These are phyloP conservation scores for Sporothrix globosa DNA, from an alignment of 2,329 filamentous ascomycete genomes.

Conservation along the genomic window DNA sequence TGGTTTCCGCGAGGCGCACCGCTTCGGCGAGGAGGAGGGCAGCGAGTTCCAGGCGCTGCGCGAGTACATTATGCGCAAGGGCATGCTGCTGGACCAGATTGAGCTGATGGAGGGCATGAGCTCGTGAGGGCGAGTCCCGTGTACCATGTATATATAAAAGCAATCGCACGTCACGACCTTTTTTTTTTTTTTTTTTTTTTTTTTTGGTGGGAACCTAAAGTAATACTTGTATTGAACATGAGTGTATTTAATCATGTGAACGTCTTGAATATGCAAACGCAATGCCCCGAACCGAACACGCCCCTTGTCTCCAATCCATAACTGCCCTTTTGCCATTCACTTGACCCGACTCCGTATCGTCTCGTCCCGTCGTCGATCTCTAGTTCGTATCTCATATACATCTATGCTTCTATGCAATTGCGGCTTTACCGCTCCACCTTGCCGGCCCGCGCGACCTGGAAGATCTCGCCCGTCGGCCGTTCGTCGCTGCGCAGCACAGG, in stretches of 20 bases:
- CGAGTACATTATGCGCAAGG: slow-evolving; percentile 79
- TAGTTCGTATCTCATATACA: too few species aligned
- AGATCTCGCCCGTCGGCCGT: slow-evolving; percentile 69
- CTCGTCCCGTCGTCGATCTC: too few species aligned
- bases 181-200: not conserved
- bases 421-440: slow-evolving; percentile 38
- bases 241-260: not conserved
- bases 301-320: slow-evolving; percentile 5
- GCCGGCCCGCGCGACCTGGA: slow-evolving; percentile 84
- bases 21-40: slow-evolving; percentile 87
- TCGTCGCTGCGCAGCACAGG: slow-evolving; percentile 83
- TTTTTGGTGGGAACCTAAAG: not conserved
- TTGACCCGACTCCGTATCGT: not conserved
- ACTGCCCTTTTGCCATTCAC: not conserved
- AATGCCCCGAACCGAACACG: not conserved
- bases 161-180: not conserved
- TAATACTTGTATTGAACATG: not conserved
- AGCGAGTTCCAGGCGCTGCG: slow-evolving; percentile 84
- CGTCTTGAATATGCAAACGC: slow-evolving; percentile 6
- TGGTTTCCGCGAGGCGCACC: slow-evolving; percentile 82
- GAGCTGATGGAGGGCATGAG: slow-evolving; percentile 91
- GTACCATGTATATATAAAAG: not conserved
- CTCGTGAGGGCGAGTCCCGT: slow-evolving; percentile 38
- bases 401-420: too few species aligned
- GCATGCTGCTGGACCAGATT: slow-evolving; percentile 87